Evolutionary conservation across 2,329 filamentous ascomycete genomes (phyloP).

Genomic region (Cyphellophora attinorum): DNA sequence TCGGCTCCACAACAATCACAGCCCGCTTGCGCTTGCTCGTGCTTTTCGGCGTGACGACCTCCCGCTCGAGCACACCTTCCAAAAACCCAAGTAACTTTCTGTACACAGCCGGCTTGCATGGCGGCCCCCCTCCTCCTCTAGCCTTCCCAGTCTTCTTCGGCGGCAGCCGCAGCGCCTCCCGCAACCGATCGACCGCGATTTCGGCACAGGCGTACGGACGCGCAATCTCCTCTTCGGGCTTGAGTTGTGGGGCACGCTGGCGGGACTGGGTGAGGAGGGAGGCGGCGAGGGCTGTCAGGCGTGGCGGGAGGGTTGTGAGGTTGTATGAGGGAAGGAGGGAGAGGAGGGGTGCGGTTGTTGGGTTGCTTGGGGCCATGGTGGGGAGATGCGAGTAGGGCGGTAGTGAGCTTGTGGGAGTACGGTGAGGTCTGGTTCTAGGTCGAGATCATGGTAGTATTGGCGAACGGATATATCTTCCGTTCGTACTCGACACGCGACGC

Average conservation of each 20-base stretch:
- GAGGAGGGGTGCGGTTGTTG: conserved; percentile 62
- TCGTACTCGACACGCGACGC: no score
- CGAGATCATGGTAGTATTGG: no score
- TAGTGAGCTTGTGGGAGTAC: no score
- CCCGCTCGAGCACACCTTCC: conserved; percentile 55
- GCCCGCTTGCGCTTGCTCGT: conserved; percentile 5
- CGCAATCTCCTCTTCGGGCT: conserved; percentile 80
- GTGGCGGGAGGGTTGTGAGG: conserved; percentile 23
- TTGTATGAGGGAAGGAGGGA: conserved; percentile 59
- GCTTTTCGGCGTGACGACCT: conserved; percentile 18
- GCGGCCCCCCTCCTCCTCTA: conserved; percentile 48
- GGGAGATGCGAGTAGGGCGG: no score
- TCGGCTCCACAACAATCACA: no score
- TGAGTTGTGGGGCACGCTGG: conserved; percentile 65
- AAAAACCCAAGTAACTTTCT: conserved; percentile 75
- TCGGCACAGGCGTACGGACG: conserved; percentile 76
- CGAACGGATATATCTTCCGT: no score
- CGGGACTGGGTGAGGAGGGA: conserved; percentile 74
- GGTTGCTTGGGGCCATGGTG: no score
- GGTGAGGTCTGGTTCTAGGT: no score
- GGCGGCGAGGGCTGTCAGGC: conserved; percentile 61
- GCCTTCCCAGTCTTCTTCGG: conserved; percentile 53
- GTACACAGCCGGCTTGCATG: conserved; percentile 71
- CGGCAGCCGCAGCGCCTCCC: conserved; percentile 66
- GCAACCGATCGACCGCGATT: conserved; percentile 79